Evolutionary conservation across 495 filamentous ascomycete genomes (phyloP).

Genomic region (Aspergillus baeticus): DNA sequence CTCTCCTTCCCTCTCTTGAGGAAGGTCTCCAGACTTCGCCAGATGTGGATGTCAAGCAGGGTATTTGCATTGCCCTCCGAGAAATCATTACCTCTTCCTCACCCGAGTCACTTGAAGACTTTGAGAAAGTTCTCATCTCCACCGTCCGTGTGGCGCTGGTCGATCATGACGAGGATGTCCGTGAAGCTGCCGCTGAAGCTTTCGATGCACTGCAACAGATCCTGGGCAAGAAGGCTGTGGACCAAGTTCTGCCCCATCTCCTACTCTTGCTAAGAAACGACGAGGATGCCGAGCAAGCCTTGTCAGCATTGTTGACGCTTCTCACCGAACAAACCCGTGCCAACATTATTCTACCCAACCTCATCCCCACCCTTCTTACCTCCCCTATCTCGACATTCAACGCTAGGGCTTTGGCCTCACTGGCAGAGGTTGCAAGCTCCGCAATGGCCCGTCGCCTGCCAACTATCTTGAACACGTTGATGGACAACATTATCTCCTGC

Average conservation of each 20-base stretch:
- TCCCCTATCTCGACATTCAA: slow-evolving; percentile 95
- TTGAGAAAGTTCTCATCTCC: slow-evolving; percentile 91
- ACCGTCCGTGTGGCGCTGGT: slow-evolving; percentile 92
- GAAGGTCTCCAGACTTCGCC: slow-evolving; percentile 85
- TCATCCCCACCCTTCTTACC: slow-evolving; percentile 86
- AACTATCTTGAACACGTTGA: slow-evolving; percentile 83
- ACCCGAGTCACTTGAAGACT: slow-evolving; percentile 84
- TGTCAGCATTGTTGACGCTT: slow-evolving; percentile 87
- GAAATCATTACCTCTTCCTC: slow-evolving; percentile 94
- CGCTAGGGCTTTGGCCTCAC: slow-evolving; percentile 84
- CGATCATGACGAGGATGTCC: slow-evolving; percentile 82
- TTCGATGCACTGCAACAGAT: slow-evolving; percentile 94
- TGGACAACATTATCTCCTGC: slow-evolving; percentile 82
- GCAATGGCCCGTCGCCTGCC: slow-evolving; percentile 89
- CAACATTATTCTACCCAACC: slow-evolving; percentile 93
- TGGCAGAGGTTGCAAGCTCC: slow-evolving; percentile 83
- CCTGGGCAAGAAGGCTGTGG: slow-evolving; percentile 87
- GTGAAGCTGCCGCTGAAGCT: slow-evolving; percentile 94
- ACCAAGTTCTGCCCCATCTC: slow-evolving; percentile 91
- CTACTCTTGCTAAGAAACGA: slow-evolving; percentile 82
- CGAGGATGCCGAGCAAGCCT: slow-evolving; percentile 84
- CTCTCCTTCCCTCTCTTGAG: slow-evolving; percentile 85
- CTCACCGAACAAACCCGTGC: slow-evolving; percentile 91
- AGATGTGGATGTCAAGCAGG: slow-evolving; percentile 93
- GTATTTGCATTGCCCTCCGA: slow-evolving; percentile 92